Base-by-base conservation (phyloP, 306 rosid genomes). In the Biancaea sappan region DNA sequence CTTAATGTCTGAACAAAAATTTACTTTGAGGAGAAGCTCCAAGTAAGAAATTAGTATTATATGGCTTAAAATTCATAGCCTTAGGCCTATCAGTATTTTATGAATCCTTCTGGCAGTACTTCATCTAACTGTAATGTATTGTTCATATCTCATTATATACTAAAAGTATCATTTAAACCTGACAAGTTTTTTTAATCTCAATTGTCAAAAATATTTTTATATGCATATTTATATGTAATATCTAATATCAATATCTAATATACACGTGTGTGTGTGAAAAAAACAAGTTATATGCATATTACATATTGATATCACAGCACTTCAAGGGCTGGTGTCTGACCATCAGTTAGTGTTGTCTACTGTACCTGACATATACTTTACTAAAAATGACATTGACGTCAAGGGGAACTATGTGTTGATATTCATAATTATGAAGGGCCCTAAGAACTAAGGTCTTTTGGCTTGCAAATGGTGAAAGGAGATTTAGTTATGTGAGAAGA, bases 401-500 rank as follows among this genome's bases (percentile, higher is more conserved):
- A 31, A 59, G 0, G 16, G 41, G 43, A 35, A n/a, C 19, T 59
- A 32, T 8, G 32, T 59, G 15, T 8, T 59, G 44, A n/a, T 59
- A 6, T 12, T 59, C 46, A n/a, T 34, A 10, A 34, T 8, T 61
- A 46, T 61, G 46, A 61, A 59, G 21, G 38, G 24, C 43, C 25
- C 16, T 59, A 31, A 59, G 46, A 6, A 14, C 16, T 59, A 31
- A 59, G 46, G 13, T 61, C 28, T 61, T 38, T 9, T 16, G 22
- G 66, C 46, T 19, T 8, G 67, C 8, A 34, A 34, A 34, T 61
- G 66, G 47, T 21, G 18, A 62, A 40, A 43, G 50, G 5, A 29
- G 70, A 35, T 37, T 28, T 75, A 26, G 53, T 31, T 54, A 9
- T 64, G 21, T 75, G 51, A 53, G 74, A 51, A 69, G 37, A 34